Evolutionary conservation across 208 protist genomes (phyloP).

Genomic region (Leishmania amazonensis): DNA sequence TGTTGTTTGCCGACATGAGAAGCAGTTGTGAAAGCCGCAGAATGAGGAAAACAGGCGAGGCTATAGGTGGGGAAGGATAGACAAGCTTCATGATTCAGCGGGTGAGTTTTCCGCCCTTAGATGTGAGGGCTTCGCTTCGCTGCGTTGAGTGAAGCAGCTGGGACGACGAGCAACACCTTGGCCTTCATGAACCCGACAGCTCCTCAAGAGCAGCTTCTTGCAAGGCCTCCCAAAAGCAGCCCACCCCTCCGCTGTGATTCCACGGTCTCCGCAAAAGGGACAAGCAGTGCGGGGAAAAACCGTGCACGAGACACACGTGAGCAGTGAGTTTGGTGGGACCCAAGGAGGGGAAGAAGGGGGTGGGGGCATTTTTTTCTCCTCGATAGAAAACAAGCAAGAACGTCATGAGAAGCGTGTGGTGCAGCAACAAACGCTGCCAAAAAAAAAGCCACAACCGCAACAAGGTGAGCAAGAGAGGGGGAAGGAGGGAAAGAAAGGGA

Average conservation of each 20-base stretch:
- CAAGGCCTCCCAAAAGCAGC: not conserved
- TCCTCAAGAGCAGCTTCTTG: conserved; percentile 1
- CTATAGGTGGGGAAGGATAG: not conserved
- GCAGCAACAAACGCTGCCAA: conserved; percentile 5
- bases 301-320: not conserved
- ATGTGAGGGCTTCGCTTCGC: not conserved
- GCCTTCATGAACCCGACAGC: not conserved
- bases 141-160: not conserved
- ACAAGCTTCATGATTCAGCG: not conserved
- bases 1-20: not conserved
- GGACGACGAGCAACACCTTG: not conserved
- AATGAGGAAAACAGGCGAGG: not conserved
- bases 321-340: not conserved
- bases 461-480: not conserved
- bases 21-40: not conserved
- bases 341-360: not conserved
- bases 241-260: not conserved
- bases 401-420: conserved; percentile 5
- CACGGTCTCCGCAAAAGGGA: not conserved
- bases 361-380: not conserved
- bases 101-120: not conserved
- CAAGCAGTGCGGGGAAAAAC: not conserved
- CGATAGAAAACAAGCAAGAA: conserved; percentile 11
- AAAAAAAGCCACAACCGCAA: not conserved
- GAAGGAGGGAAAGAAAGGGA: conserved; percentile 1